Evolutionary conservation across 2,329 filamentous ascomycete species (phyloP).

Genomic region (Incumbomyces delicatus): DNA sequence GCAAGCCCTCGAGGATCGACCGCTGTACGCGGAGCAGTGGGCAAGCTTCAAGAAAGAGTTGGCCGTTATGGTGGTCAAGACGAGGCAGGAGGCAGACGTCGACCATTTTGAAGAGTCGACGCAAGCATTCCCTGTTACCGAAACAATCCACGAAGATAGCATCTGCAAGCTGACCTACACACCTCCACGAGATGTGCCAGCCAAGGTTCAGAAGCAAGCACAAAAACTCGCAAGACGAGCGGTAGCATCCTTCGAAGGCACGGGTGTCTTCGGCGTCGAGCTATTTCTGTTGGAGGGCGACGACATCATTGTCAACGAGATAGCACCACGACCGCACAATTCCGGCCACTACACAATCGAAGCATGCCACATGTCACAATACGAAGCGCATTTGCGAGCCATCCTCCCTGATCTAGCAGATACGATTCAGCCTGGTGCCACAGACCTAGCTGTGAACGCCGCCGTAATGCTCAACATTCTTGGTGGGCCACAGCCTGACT

Average conservation of each 20-base stretch:
- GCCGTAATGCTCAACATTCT: conserved; percentile 49
- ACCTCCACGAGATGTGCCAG: conserved; percentile 63
- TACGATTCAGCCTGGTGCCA: conserved; percentile 46
- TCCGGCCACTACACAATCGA: conserved; percentile 95
- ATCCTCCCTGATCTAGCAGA: conserved; percentile 53
- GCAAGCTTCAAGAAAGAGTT: conserved; percentile 77
- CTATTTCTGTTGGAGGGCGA: conserved; percentile 77
- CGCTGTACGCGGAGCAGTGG: conserved; percentile 84
- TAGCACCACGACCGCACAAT: conserved; percentile 77
- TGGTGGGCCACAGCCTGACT: conserved; percentile 47
- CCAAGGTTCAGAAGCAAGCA: conserved; percentile 52
- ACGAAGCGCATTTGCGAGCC: conserved; percentile 76
- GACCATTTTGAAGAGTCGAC: conserved; percentile 32
- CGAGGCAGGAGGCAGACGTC: conserved; percentile 52
- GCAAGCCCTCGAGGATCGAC: conserved; percentile 56
- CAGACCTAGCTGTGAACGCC: conserved; percentile 34
- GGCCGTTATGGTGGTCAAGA: conserved; percentile 90
- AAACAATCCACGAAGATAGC: conserved; percentile 90
- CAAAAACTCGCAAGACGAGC: conserved; percentile 70
- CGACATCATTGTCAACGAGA: conserved; percentile 71
- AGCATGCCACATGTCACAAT: conserved; percentile 80
- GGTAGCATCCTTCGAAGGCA: conserved; percentile 69
- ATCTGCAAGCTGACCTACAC: conserved; percentile 90
- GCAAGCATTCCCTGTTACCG: conserved; percentile 76
- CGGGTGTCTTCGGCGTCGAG: conserved; percentile 92